These are phyloP conservation scores for Whalleya microplaca DNA, from an alignment of 2,329 filamentous ascomycete species.

Conservation along the genomic window DNA sequence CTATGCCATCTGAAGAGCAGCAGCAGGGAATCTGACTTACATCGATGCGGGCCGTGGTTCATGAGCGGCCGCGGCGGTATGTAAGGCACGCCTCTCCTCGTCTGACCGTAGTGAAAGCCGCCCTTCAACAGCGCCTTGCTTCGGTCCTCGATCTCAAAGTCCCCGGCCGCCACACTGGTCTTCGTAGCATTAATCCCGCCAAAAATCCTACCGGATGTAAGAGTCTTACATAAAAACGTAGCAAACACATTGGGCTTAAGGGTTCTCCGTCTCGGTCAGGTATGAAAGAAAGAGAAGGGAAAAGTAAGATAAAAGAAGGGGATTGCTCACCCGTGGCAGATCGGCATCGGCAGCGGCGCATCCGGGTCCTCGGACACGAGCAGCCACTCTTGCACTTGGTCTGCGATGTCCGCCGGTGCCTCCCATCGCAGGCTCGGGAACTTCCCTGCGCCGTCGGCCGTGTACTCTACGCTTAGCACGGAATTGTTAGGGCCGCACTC, in stretches of 20 bases:
- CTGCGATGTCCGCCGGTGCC: conserved; percentile 31
- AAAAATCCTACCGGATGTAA: conserved; percentile 38
- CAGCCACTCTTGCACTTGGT: conserved; percentile 47
- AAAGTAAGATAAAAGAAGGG: no score
- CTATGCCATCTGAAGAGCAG: neutral
- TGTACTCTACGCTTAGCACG: conserved; percentile 43
- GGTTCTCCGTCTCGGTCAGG: no score
- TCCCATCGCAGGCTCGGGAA: conserved; percentile 49
- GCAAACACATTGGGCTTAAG: no score
- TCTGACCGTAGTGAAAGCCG: conserved; percentile 52
- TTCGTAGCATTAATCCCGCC: conserved; percentile 43
- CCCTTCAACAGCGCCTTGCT: conserved; percentile 41
- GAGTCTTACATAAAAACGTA: no score
- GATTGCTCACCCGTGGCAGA: conserved; percentile 48
- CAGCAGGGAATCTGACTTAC: conserved; percentile 31
- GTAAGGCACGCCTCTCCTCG: conserved; percentile 45
- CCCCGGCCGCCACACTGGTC: conserved; percentile 39
- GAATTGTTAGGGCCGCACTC: conserved; percentile 45
- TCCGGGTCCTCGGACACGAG: conserved; percentile 53
- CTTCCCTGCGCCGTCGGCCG: conserved; percentile 41
- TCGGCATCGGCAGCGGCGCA: conserved; percentile 47
- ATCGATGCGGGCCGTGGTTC: conserved; percentile 56
- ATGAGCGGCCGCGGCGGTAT: conserved; percentile 50
- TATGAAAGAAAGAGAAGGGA: no score
- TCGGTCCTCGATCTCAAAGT: conserved; percentile 42